Percentiles rank a stretch among this genome's conserved stretches.
Conservation (phyloP, 148 eudicot genomes). For the Mesembryanthemum crystallinum region DNA sequence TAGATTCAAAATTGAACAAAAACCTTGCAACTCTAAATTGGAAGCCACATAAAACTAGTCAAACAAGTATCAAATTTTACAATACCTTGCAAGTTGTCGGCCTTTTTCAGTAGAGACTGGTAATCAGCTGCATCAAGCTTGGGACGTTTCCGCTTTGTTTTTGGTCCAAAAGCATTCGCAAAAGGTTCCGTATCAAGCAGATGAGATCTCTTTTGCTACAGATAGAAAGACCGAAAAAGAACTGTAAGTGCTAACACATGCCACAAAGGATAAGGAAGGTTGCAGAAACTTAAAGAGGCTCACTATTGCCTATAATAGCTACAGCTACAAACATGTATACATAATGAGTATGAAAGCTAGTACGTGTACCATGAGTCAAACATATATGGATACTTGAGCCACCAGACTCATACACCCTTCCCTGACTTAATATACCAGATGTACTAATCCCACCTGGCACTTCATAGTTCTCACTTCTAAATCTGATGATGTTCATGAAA, state of each 20-base stretch:
- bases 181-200: conserved; percentile 82
- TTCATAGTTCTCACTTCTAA: too few species aligned
- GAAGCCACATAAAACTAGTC: neutral
- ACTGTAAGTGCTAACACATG: conserved; percentile 5
- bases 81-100: conserved; percentile 74
- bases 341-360: neutral
- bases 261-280: neutral
- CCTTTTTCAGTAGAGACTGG: conserved; percentile 68
- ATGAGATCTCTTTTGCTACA: conserved; percentile 79
- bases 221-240: conserved; percentile 5
- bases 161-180: conserved; percentile 84
- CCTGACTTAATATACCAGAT: neutral
- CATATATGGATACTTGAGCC: neutral
- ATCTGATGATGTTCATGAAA: too few species aligned
- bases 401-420: neutral
- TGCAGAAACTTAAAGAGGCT: neutral
- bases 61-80: neutral
- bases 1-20: too few species aligned
- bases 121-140: conserved; percentile 62
- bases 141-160: conserved; percentile 73
- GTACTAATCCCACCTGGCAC: too few species aligned
- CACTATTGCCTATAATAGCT: neutral
- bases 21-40: neutral
- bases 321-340: neutral
- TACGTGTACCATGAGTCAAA: neutral